A percentile compares a stretch with the other conserved stretches of the same genome.
These are phyloP conservation scores for Fusarium sp. DNA, from an alignment of 2,329 filamentous ascomycete species.

Conservation along the genomic window DNA sequence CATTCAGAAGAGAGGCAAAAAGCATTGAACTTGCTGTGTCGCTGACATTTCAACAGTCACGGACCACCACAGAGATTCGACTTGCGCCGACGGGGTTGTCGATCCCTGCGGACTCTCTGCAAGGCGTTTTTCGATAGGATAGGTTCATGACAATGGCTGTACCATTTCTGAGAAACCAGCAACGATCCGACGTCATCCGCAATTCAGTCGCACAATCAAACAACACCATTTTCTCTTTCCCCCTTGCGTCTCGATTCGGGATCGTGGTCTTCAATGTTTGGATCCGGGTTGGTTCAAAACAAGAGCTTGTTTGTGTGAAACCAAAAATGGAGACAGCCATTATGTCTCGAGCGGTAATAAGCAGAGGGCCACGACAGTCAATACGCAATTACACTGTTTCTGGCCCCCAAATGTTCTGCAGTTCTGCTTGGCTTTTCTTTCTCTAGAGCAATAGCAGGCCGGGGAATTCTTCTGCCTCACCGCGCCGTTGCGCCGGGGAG, in stretches of 20 bases:
- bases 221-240: slow-evolving; percentile 31
- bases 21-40: slow-evolving; percentile 10
- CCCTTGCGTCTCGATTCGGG: slow-evolving; percentile 24
- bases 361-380: slow-evolving; percentile 40
- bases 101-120: slow-evolving; percentile 45
- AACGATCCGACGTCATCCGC: slow-evolving; percentile 37
- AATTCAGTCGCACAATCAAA: slow-evolving; percentile 11
- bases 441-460: slow-evolving; percentile 32
- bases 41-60: slow-evolving; percentile 35
- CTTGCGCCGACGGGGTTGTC: slow-evolving; percentile 17
- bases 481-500: not conserved
- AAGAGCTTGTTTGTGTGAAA: slow-evolving; percentile 13
- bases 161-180: slow-evolving; percentile 32
- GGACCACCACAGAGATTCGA: slow-evolving; percentile 27
- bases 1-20: slow-evolving; percentile 13
- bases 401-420: slow-evolving; percentile 22
- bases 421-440: slow-evolving; percentile 15
- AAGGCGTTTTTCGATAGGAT: slow-evolving; percentile 53
- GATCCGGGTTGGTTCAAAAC: slow-evolving; percentile 1
- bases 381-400: slow-evolving; percentile 38
- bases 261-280: slow-evolving; percentile 15
- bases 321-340: slow-evolving; percentile 12
- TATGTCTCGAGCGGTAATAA: slow-evolving; percentile 8
- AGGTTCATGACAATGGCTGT: slow-evolving; percentile 48
- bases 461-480: slow-evolving; percentile 39